Conservation (phyloP, 331 rosid genomes). For the Telfairia occidentalis region DNA sequence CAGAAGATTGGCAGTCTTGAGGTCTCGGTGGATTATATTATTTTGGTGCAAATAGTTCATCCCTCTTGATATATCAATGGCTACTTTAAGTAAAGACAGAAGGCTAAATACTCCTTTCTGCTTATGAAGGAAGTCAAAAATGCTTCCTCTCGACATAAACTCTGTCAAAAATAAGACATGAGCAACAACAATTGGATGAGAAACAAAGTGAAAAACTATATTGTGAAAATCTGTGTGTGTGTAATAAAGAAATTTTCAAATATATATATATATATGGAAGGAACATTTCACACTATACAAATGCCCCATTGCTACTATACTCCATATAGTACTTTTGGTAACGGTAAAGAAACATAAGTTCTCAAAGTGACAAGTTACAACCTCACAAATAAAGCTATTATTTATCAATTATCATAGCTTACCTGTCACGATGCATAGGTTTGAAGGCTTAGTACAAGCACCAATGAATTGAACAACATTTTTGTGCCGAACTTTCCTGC, state of each 20-base stretch:
- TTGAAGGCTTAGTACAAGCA: constrained; percentile 83
- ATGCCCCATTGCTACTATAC: neutral
- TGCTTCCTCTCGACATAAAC: constrained; percentile 93
- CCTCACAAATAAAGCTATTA: constrained; percentile 3
- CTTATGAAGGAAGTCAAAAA: constrained; percentile 91
- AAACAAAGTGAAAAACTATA: constrained; percentile 12
- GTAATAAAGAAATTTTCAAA: neutral
- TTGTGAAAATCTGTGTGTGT: constrained; percentile 14
- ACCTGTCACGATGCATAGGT: constrained; percentile 94
- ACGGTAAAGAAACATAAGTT: neutral
- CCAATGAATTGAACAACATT: constrained; percentile 98
- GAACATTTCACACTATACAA: constrained; percentile 16
- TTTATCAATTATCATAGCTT: constrained; percentile 17
- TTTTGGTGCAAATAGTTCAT: constrained; percentile 98
- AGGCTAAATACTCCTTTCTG: constrained; percentile 83
- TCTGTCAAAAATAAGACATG: constrained; percentile 49
- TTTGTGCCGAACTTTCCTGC: constrained; percentile 96
- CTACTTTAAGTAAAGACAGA: constrained; percentile 83
- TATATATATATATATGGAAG: neutral
- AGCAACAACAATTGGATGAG: constrained; percentile 18
- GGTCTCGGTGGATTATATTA: constrained; percentile 96
- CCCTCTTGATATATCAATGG: constrained; percentile 89
- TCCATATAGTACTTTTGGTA: neutral
- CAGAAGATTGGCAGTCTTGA: constrained; percentile 99
- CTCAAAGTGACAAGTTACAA: constrained; percentile 8